A percentile compares a stretch with the other conserved stretches of the same genome.
These are phyloP conservation scores for Venturia carpophila DNA, from an alignment of 2,329 filamentous ascomycete genomes.

Conservation along the genomic window DNA sequence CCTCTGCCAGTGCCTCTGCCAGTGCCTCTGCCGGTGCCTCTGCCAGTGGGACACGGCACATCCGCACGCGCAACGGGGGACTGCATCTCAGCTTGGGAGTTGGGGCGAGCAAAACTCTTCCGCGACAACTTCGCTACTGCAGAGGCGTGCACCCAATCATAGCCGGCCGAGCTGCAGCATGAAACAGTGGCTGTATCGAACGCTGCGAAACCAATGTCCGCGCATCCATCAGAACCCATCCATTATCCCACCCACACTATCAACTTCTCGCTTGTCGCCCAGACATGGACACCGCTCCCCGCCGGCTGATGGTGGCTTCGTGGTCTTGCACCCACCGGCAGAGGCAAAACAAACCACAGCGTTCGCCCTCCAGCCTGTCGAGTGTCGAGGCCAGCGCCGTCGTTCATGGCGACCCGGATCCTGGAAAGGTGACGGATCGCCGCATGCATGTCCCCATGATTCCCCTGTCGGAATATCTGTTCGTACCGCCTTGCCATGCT, in stretches of 20 bases:
- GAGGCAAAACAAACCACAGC: slow-evolving; percentile 2
- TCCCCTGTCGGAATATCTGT: neutral
- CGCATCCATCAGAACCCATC: neutral
- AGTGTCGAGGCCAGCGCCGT: neutral
- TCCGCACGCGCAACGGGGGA: neutral
- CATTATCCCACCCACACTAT: no score
- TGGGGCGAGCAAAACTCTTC: neutral
- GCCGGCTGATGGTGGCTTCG: neutral
- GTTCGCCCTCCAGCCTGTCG: neutral
- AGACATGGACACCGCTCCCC: neutral
- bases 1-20: neutral
- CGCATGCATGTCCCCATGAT: neutral
- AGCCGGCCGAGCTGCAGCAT: neutral
- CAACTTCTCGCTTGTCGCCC: no score
- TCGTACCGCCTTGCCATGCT: neutral
- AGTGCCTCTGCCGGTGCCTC: neutral
- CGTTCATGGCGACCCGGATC: neutral
- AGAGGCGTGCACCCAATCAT: neutral
- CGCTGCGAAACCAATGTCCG: neutral
- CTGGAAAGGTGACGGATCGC: slow-evolving; percentile 4
- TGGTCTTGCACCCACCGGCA: neutral
- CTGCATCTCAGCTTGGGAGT: neutral
- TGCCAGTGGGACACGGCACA: neutral
- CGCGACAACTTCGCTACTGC: neutral
- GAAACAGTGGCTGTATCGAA: neutral